These are phyloP conservation scores for Penicillium cataractarum DNA, from an alignment of 495 filamentous ascomycete species.

Conservation along the genomic window DNA sequence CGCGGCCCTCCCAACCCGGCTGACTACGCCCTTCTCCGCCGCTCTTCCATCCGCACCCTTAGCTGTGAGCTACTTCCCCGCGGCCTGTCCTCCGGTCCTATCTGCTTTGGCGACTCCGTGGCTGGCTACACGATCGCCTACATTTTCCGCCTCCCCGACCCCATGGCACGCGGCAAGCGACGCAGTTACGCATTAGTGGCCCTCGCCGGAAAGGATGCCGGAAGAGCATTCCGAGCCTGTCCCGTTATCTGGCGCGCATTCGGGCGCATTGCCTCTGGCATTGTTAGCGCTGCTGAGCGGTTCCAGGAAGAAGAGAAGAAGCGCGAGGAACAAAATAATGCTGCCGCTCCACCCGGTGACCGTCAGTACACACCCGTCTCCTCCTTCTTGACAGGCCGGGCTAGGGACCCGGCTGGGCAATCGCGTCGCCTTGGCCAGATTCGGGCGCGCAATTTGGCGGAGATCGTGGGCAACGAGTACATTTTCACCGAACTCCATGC, in stretches of 20 bases:
- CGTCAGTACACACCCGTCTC: slow-evolving; percentile 59
- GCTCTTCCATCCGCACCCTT: slow-evolving; percentile 82
- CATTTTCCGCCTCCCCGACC: slow-evolving; percentile 86
- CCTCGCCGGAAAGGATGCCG: slow-evolving; percentile 71
- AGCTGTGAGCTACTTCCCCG: slow-evolving; percentile 84
- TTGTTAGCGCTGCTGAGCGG: slow-evolving; percentile 65
- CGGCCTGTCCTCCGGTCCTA: slow-evolving; percentile 71
- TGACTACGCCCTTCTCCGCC: slow-evolving; percentile 83
- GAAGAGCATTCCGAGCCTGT: slow-evolving; percentile 74
- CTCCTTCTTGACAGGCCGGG: slow-evolving; percentile 65
- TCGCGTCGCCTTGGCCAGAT: slow-evolving; percentile 55
- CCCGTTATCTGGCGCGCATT: slow-evolving; percentile 76
- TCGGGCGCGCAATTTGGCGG: slow-evolving; percentile 75
- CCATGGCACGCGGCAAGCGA: slow-evolving; percentile 82
- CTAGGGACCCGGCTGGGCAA: slow-evolving; percentile 60
- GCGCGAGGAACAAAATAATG: slow-evolving; percentile 45
- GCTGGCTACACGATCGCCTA: slow-evolving; percentile 91
- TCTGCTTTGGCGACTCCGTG: slow-evolving; percentile 82
- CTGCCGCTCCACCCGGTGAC: slow-evolving; percentile 26
- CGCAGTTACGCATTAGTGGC: slow-evolving; percentile 87
- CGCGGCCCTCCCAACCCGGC: slow-evolving; percentile 73
- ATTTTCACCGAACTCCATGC: slow-evolving; percentile 89
- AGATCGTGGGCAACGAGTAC: slow-evolving; percentile 82
- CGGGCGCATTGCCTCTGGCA: slow-evolving; percentile 73
- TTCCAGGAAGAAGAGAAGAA: slow-evolving; percentile 52